Conservation (phyloP, 1,284 basidiomycete genomes). For the Cutaneotrichosporon mucoides region DNA sequence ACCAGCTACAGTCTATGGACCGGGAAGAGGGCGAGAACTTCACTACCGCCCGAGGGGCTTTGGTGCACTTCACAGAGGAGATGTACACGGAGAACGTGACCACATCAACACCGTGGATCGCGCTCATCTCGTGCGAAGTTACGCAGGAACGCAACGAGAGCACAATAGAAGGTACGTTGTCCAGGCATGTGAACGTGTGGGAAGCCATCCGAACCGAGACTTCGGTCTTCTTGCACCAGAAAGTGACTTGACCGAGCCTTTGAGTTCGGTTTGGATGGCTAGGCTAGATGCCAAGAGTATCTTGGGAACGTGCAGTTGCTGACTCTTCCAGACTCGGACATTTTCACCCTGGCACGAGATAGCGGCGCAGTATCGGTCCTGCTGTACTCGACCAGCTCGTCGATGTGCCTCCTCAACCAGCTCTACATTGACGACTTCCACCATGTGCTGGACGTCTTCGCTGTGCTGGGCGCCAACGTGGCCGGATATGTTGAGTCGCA, state of each 20-base stretch:
- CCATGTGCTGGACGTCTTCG: constrained; percentile 69
- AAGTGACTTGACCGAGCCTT: background rate
- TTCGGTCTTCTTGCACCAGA: too few species aligned
- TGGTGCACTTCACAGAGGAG: constrained; percentile 71
- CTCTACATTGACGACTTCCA: constrained; percentile 68
- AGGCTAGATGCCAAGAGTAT: too few species aligned
- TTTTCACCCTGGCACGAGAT: constrained; percentile 72
- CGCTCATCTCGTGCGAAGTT: constrained; percentile 72
- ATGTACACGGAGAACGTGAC: constrained; percentile 52
- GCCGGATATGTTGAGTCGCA: constrained; percentile 61
- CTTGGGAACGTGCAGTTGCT: background rate
- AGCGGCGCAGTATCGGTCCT: constrained; percentile 76
- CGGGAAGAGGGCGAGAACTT: constrained; percentile 25
- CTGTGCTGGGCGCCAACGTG: constrained; percentile 26
- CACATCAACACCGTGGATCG: constrained; percentile 74
- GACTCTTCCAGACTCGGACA: constrained; percentile 52
- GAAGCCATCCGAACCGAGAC: too few species aligned
- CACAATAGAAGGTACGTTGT: background rate
- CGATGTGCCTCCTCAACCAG: constrained; percentile 68
- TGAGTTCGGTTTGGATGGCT: too few species aligned
- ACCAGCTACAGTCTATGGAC: constrained; percentile 24
- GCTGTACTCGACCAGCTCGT: constrained; percentile 66
- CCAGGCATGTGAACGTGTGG: too few species aligned
- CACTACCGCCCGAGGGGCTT: constrained; percentile 57
- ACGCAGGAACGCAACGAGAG: constrained; percentile 51